Evolutionary conservation across 2,329 filamentous ascomycete species (phyloP).

Genomic region (Cercospora canescens): DNA sequence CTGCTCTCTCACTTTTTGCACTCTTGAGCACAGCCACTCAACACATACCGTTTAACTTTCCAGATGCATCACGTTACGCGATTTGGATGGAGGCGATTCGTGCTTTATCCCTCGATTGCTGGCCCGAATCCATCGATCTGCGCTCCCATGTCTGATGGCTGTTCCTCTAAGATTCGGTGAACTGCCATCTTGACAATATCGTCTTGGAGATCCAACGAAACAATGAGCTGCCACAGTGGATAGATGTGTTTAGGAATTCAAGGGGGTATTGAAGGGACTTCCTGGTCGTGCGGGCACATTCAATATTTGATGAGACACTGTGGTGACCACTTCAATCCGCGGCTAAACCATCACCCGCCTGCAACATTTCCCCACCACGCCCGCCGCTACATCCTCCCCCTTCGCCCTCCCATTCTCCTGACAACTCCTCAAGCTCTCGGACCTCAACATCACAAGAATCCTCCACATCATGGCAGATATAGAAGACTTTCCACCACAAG

Average conservation of each 20-base stretch:
- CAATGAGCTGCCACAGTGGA: too few species aligned
- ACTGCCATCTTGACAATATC: too few species aligned
- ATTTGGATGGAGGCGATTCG: too few species aligned
- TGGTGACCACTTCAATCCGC: neutral
- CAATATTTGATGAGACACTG: neutral
- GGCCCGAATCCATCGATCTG: too few species aligned
- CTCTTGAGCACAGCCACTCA: neutral
- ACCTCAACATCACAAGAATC: neutral
- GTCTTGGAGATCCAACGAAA: too few species aligned
- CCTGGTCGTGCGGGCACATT: too few species aligned
- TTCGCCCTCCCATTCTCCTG: neutral
- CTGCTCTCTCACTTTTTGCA: neutral
- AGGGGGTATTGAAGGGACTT: too few species aligned
- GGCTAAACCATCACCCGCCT: neutral
- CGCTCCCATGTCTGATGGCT: too few species aligned
- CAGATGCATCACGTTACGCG: too few species aligned
- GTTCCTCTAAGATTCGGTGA: too few species aligned
- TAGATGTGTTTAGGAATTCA: too few species aligned
- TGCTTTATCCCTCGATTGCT: too few species aligned
- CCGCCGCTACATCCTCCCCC: neutral
- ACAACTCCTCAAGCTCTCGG: neutral
- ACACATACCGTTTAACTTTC: neutral
- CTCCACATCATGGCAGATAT: slow-evolving; percentile 20
- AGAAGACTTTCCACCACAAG: slow-evolving; percentile 21
- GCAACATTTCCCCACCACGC: neutral